Evolutionary conservation across 148 eudicot genomes (phyloP).

Genomic region (Silene conica): DNA sequence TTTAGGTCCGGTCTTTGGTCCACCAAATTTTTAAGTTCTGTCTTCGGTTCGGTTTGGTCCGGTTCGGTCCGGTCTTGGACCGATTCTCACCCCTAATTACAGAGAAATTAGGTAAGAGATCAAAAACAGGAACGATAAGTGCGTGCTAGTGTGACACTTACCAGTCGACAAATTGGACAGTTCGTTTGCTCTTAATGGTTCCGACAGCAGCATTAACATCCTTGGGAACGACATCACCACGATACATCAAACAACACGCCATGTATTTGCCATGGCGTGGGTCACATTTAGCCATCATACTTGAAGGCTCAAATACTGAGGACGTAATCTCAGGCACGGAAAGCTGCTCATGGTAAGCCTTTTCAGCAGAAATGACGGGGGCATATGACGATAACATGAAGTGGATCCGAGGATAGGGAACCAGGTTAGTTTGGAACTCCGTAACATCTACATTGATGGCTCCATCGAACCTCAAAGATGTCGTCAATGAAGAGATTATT

Average conservation of each 20-base stretch:
- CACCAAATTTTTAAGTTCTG: too few species aligned
- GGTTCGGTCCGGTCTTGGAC: too few species aligned
- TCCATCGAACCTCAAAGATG: constrained; percentile 38
- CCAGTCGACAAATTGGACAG: constrained; percentile 40
- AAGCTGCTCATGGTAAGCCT: constrained; percentile 36
- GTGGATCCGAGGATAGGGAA: constrained; percentile 37
- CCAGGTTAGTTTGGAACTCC: constrained; percentile 40
- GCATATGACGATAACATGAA: constrained; percentile 41
- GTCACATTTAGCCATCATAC: constrained; percentile 42
- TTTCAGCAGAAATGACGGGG: constrained; percentile 37
- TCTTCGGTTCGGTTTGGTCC: too few species aligned
- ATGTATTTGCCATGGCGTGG: constrained; percentile 39
- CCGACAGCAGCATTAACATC: constrained; percentile 37
- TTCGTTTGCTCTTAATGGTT: constrained; percentile 35
- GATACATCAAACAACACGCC: constrained; percentile 42
- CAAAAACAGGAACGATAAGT: too few species aligned
- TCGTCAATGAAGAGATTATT: constrained; percentile 33
- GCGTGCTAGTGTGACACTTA: constrained; percentile 11
- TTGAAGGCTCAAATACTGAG: constrained; percentile 36
- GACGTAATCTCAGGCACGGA: constrained; percentile 39
- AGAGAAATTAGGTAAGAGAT: too few species aligned
- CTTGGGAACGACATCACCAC: constrained; percentile 43
- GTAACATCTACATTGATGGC: constrained; percentile 38
- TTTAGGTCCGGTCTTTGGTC: too few species aligned
- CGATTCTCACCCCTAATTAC: too few species aligned